These are phyloP conservation scores for Dactylorhiza incarnata DNA, from an alignment of 106 monocot genomes.

Conservation along the genomic window DNA sequence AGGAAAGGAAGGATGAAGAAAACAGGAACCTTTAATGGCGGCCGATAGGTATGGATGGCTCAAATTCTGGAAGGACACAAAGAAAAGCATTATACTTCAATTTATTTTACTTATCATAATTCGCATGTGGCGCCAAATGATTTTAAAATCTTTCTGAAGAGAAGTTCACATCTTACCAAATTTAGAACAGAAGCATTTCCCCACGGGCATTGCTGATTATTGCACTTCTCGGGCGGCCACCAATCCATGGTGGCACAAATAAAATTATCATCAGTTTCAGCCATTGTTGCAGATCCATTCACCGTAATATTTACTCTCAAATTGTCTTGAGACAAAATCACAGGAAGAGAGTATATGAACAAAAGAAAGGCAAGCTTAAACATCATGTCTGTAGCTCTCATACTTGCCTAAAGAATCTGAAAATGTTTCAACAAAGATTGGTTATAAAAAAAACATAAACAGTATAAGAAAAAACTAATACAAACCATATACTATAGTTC, in stretches of 20 bases:
- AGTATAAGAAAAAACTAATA: not conserved
- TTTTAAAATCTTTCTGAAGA: not conserved
- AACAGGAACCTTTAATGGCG: conserved; percentile 5
- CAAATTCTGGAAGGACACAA: not conserved
- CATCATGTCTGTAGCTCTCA: conserved; percentile 23
- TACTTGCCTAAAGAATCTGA: not conserved
- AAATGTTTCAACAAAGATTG: not conserved
- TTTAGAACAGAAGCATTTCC: conserved; percentile 70
- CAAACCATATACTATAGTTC: not conserved
- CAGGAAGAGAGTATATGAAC: conserved; percentile 29
- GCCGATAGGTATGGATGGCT: not conserved
- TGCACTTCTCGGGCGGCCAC: conserved; percentile 94
- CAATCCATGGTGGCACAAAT: conserved; percentile 94
- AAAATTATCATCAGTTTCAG: conserved; percentile 57
- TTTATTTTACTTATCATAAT: not conserved
- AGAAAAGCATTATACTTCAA: not conserved
- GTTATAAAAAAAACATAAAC: not conserved
- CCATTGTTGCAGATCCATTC: conserved; percentile 33
- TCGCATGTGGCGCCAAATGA: not conserved
- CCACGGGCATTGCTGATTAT: conserved; percentile 87
- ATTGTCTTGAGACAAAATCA: conserved; percentile 24
- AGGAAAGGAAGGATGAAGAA: not conserved
- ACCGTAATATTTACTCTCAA: conserved; percentile 37
- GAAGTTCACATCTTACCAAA: conserved; percentile 27
- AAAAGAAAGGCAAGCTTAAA: conserved; percentile 31